Percentiles rank a stretch among this genome's conserved stretches.
Conservation (phyloP, 1,284 basidiomycete genomes). For the Boletus chippewaensis region DNA sequence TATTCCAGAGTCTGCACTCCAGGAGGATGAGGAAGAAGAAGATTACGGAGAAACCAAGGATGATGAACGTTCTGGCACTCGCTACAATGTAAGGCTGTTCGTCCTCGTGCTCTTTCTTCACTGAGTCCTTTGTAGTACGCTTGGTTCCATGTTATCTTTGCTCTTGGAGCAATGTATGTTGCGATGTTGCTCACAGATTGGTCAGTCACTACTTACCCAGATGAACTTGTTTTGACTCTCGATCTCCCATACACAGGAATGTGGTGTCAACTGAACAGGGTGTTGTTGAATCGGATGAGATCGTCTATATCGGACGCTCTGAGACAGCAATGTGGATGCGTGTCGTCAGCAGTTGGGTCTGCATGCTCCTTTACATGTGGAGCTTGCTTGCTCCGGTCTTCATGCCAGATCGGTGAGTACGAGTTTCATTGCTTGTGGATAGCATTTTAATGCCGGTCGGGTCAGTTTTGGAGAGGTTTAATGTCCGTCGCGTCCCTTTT, state of each 20-base stretch:
- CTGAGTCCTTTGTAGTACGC: slow-evolving; percentile 60
- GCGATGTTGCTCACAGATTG: slow-evolving; percentile 98
- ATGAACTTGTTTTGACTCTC: slow-evolving; percentile 4
- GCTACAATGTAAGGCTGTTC: slow-evolving; percentile 73
- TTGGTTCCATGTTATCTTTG: slow-evolving; percentile 98
- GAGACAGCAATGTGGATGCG: slow-evolving; percentile 99
- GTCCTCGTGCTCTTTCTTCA: not conserved
- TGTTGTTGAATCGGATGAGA: slow-evolving; percentile 48
- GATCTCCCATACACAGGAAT: slow-evolving; percentile 48
- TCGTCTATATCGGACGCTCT: slow-evolving; percentile 93
- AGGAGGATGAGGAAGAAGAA: slow-evolving; percentile 73
- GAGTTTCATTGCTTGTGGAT: not conserved
- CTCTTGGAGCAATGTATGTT: slow-evolving; percentile 95
- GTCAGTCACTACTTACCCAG: slow-evolving; percentile 44
- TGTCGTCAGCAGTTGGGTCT: slow-evolving; percentile 92
- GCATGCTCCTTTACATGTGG: slow-evolving; percentile 86
- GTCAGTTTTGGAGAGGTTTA: slow-evolving; percentile 34
- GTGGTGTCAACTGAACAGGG: slow-evolving; percentile 53
- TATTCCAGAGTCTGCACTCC: slow-evolving; percentile 87
- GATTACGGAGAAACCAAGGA: slow-evolving; percentile 70
- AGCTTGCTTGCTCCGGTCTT: slow-evolving; percentile 85
- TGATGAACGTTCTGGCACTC: slow-evolving; percentile 94
- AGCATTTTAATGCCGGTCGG: not conserved
- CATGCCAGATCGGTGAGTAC: slow-evolving; percentile 72
- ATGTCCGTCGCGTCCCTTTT: slow-evolving; percentile 9